A percentile compares a stretch with the other conserved stretches of the same genome.
These are phyloP conservation scores for Serendipita sp. DNA, from an alignment of 768 basidiomycete genomes.

Conservation along the genomic window DNA sequence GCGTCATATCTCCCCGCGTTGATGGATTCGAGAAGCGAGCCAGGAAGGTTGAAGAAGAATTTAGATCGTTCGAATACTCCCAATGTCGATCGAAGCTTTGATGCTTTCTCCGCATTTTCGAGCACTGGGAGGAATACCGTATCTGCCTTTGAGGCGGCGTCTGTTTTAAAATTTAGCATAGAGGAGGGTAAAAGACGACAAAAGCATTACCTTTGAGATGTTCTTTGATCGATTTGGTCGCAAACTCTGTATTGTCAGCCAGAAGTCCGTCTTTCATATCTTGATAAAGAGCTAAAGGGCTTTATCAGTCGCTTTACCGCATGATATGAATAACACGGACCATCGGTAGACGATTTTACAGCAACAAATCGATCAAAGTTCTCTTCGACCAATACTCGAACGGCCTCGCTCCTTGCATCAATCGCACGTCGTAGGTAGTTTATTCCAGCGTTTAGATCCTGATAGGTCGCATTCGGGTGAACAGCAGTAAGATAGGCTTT, in stretches of 20 bases:
- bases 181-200: neutral
- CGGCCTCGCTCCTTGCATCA: conserved; percentile 86
- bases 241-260: conserved; percentile 61
- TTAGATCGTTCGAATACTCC: conserved; percentile 93
- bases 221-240: conserved; percentile 64
- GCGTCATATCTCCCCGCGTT: conserved; percentile 84
- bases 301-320: neutral
- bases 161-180: conserved; percentile 27
- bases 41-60: conserved; percentile 98
- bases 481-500: conserved; percentile 82
- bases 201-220: conserved; percentile 59
- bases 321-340: conserved; percentile 24
- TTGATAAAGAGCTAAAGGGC: conserved; percentile 54
- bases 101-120: conserved; percentile 88
- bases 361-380: conserved; percentile 97
- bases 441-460: conserved; percentile 73
- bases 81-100: conserved; percentile 80
- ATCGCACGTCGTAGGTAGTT: conserved; percentile 59
- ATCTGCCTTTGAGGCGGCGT: conserved; percentile 81
- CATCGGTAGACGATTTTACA: conserved; percentile 93
- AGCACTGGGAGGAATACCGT: conserved; percentile 93
- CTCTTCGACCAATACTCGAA: conserved; percentile 87
- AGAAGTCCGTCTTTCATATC: conserved; percentile 90
- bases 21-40: conserved; percentile 73
- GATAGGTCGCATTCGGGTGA: conserved; percentile 90